These are phyloP conservation scores for Myxozyma neglecta DNA, from an alignment of 805 yeast genomes.

Conservation along the genomic window DNA sequence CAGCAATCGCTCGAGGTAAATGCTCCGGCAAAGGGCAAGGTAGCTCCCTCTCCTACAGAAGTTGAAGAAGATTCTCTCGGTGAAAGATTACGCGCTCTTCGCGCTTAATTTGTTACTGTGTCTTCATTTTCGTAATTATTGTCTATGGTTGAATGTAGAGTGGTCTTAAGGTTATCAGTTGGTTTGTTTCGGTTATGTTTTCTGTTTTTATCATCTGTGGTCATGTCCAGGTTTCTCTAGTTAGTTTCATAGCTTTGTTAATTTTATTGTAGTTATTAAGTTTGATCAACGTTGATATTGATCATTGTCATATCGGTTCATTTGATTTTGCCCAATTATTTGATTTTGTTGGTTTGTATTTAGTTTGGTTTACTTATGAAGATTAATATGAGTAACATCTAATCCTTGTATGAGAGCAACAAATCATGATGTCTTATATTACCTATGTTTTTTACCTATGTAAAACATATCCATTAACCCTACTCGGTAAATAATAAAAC, in stretches of 20 bases:
- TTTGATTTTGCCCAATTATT: background rate
- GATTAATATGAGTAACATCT: too few relatives aligned
- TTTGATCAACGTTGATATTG: background rate
- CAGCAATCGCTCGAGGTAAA: slow-evolving; percentile 69
- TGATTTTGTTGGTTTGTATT: too few relatives aligned
- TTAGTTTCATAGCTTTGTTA: too few relatives aligned
- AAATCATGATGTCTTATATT: too few relatives aligned
- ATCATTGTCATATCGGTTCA: background rate
- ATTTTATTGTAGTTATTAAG: background rate
- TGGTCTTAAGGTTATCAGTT: background rate
- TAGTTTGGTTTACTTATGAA: too few relatives aligned
- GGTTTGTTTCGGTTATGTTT: background rate
- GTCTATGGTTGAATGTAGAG: background rate
- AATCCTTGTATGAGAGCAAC: too few relatives aligned
- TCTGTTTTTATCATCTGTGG: background rate
- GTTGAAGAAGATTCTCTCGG: slow-evolving; percentile 83
- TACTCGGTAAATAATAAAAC: too few relatives aligned
- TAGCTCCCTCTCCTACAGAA: slow-evolving; percentile 48
- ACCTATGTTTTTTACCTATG: too few relatives aligned
- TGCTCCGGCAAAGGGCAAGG: slow-evolving; percentile 56
- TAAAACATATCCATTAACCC: too few relatives aligned
- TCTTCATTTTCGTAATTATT: background rate
- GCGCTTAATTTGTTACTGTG: slow-evolving; percentile 40
- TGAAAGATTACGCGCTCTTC: slow-evolving; percentile 82
- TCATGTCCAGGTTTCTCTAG: too few relatives aligned